Percentiles rank a stretch among this genome's conserved stretches.
Conservation (phyloP, 2,329 filamentous ascomycete species). For the Dactylellina drechsleri region DNA sequence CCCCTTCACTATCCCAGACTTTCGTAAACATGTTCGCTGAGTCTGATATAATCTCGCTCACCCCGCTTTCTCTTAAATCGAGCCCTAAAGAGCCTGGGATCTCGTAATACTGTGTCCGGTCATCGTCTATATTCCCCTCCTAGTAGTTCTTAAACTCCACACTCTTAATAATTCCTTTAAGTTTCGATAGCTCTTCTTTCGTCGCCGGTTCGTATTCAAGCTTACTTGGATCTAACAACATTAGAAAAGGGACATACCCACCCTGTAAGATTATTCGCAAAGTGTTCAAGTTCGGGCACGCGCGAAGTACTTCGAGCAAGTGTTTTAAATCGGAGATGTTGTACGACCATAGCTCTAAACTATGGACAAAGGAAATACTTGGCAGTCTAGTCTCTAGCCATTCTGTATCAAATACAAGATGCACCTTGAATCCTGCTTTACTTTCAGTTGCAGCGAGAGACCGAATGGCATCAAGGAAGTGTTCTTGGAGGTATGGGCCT, state of each 20-base stretch:
- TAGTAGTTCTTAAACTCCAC: not conserved
- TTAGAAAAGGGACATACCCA: not conserved
- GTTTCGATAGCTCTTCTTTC: not conserved
- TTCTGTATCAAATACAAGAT: not conserved
- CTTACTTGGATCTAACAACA: no score
- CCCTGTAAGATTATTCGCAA: not conserved
- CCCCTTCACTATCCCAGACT: not conserved
- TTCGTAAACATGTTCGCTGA: constrained; percentile 1
- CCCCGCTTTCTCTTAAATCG: not conserved
- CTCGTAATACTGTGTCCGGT: not conserved
- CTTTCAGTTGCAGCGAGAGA: not conserved
- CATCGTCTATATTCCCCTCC: not conserved
- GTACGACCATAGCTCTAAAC: constrained; percentile 1
- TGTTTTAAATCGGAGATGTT: not conserved
- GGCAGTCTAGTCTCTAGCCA: not conserved
- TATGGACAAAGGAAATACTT: not conserved
- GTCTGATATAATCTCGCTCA: not conserved
- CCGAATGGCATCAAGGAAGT: not conserved
- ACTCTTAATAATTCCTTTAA: not conserved
- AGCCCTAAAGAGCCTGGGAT: not conserved
- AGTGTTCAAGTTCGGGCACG: not conserved
- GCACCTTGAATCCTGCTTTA: not conserved
- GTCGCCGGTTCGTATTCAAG: not conserved
- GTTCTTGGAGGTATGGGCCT: not conserved
- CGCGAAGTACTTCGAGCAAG: not conserved